These are phyloP conservation scores for Marasmius sp. DNA, from an alignment of 1,284 basidiomycete genomes.

Conservation along the genomic window DNA sequence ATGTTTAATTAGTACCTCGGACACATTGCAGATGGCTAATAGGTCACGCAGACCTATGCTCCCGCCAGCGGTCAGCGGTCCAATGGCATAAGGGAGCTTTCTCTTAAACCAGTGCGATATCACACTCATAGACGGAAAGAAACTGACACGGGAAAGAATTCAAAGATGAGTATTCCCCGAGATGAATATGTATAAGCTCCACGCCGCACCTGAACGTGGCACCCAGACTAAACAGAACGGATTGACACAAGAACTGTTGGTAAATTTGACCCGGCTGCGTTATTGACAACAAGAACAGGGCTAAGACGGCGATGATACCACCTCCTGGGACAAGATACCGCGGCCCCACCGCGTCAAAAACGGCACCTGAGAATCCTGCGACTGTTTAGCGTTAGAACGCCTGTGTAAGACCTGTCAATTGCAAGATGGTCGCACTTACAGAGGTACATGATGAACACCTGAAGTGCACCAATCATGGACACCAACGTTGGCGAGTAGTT, in stretches of 20 bases:
- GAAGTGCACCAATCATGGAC: conserved; percentile 27
- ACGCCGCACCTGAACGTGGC: conserved; percentile 22
- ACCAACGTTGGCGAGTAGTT: conserved; percentile 27
- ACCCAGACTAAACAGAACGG: conserved; percentile 23
- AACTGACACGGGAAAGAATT: conserved; percentile 13
- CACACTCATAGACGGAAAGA: conserved; percentile 21
- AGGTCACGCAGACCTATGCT: conserved; percentile 8
- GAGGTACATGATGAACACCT: conserved; percentile 26
- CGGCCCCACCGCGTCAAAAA: conserved; percentile 26
- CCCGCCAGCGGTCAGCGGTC: conserved; percentile 18
- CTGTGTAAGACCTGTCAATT: not conserved
- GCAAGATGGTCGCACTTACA: conserved; percentile 15
- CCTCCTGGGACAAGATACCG: conserved; percentile 23
- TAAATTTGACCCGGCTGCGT: conserved; percentile 27
- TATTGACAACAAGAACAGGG: conserved; percentile 26
- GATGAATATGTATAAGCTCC: not conserved
- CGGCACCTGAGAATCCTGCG: conserved; percentile 17
- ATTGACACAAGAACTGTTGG: conserved; percentile 27
- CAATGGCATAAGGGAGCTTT: conserved; percentile 20
- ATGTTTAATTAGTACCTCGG: not conserved
- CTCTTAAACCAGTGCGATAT: conserved; percentile 24
- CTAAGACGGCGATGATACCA: conserved; percentile 21
- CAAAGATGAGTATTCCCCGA: not conserved
- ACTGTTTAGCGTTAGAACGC: conserved; percentile 3
- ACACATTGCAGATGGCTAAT: not conserved